Conservation (phyloP, 371 early-diverging fungal genomes). For the Synchytrium microbalum region DNA sequence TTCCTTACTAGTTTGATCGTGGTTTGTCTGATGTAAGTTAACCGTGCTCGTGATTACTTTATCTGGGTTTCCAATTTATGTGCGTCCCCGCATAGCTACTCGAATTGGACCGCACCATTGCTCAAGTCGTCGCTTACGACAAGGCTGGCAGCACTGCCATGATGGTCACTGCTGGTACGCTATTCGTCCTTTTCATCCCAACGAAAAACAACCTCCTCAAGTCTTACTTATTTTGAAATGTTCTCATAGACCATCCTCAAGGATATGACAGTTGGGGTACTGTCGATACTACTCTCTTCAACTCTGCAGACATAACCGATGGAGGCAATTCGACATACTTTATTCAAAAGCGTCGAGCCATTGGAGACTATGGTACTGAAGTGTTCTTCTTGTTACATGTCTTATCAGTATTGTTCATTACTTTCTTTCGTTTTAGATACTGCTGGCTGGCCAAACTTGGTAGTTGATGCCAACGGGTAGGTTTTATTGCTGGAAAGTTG, state of each 20-base stretch:
- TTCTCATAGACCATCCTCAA: conserved; percentile 66
- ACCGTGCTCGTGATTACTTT: too few species aligned
- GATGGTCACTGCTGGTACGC: conserved; percentile 62
- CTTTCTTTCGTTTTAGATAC: conserved; percentile 38
- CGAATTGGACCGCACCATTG: conserved; percentile 60
- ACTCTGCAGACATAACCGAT: conserved; percentile 14
- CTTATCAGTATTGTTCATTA: too few species aligned
- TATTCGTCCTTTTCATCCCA: too few species aligned
- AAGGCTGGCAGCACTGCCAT: conserved; percentile 58
- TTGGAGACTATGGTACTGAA: too few species aligned
- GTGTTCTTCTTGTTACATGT: conserved; percentile 5
- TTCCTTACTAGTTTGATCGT: too few species aligned
- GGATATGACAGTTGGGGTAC: conserved; percentile 66
- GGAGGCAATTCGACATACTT: conserved; percentile 29
- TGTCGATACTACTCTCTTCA: conserved; percentile 42
- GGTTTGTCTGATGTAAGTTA: conserved; percentile 47
- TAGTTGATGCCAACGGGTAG: conserved; percentile 57
- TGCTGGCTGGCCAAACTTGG: conserved; percentile 58
- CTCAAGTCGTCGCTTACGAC: conserved; percentile 13
- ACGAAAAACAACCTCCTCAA: too few species aligned
- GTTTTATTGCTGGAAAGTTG: conserved; percentile 51
- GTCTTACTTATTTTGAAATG: too few species aligned
- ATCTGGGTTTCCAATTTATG: too few species aligned
- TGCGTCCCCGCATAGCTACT: too few species aligned
- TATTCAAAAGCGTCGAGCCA: conserved; percentile 8